Evolutionary conservation across 1,139 yeast genomes (phyloP), one percentile per base, ranked within the genome.

Genomic region (Pichia sp.): DNA sequence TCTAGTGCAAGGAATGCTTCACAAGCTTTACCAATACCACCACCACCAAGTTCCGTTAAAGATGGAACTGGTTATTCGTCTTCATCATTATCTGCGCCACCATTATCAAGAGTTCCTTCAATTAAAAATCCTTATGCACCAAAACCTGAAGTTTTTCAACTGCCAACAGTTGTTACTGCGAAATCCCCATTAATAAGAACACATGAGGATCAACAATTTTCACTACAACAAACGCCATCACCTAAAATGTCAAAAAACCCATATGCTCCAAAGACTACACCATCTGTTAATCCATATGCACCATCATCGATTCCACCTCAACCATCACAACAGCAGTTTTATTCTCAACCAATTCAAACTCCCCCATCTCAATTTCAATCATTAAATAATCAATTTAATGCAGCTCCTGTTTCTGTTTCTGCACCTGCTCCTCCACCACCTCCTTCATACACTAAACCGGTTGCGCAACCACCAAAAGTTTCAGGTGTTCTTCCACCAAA

Each of bases 91-190:
- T 11, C 51, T 9, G 26, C 45, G 0, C 22, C 22, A 7, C 27
- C 39, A 10, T 44, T 42, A 11, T 46, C 47, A 12, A 49, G 49
- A 30, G 28, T 47, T 6, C 32, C 49, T 1, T 46, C 50, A 16
- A 6, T 32, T 6, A 35, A 56, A 43, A 50, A 60, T 37, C 64
- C 64, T 16, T 60, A 60, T 46, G 61, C 61, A 30, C 63, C 64
- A 38, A 59, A 57, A 30, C 53, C 57, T 4, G 58, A 52, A 36
- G 52, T 47, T 23, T 42, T 43, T 9, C 56, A 53, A 31, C 59
- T 61, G 6, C 45, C 51, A 12, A 52, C 38, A 10, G 49, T 50
- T n/a, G 50, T 50, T 10, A 39, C 44, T 31, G 41, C 51, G 9
- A 46, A 45, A 28, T 31, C 41, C 23, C 48, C 43, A 29, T 10